Evolutionary conservation across 192 early-diverging fungal species (phyloP).

Genomic region (Coemansia sp.): DNA sequence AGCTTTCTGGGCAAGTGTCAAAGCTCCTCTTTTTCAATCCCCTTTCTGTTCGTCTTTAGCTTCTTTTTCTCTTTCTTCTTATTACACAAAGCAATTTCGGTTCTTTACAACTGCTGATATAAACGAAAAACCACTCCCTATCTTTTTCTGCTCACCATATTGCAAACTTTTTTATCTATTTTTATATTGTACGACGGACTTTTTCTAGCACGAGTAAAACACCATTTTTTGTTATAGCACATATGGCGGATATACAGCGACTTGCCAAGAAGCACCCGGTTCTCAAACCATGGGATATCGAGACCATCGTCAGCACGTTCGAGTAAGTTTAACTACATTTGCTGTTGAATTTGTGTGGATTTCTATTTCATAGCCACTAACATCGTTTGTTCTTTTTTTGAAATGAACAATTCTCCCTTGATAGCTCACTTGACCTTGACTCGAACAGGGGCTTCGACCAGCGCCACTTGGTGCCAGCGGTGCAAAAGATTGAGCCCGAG

Average conservation of each 20-base stretch:
- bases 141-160: too few species aligned
- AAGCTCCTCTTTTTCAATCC: not conserved
- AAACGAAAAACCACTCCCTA: too few species aligned
- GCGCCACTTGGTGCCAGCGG: conserved; percentile 63
- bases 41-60: not conserved
- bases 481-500: conserved; percentile 65
- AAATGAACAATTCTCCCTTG: not conserved
- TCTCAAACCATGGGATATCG: conserved; percentile 59
- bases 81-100: not conserved
- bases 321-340: conserved; percentile 34
- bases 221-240: too few species aligned
- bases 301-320: conserved; percentile 47
- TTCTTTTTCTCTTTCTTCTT: conserved; percentile 10
- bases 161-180: not conserved
- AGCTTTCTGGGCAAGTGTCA: not conserved
- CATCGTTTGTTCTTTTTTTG: not conserved
- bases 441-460: conserved; percentile 68
- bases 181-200: not conserved
- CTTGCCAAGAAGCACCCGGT: conserved; percentile 49
- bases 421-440: conserved; percentile 66
- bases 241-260: conserved; percentile 29
- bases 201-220: conserved; percentile 1
- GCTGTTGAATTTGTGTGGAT: not conserved
- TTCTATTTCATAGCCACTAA: not conserved
- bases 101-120: not conserved